Percentiles rank a stretch among this genome's conserved stretches.
These are phyloP conservation scores for Magnaporthiopsis rhizophila DNA, from an alignment of 2,329 filamentous ascomycete genomes.

Conservation along the genomic window DNA sequence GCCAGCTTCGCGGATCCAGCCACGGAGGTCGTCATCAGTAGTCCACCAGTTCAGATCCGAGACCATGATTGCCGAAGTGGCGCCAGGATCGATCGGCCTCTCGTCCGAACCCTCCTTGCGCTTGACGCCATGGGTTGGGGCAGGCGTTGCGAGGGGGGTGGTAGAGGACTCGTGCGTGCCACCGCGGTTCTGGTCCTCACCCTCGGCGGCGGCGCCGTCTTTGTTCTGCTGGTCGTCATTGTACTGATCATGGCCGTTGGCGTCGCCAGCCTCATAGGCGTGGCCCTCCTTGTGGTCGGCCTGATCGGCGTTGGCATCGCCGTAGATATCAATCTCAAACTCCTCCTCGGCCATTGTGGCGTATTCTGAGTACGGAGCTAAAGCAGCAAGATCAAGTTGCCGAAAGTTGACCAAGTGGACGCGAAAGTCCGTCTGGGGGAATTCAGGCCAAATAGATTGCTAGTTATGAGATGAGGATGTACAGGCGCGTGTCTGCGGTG, in stretches of 20 bases:
- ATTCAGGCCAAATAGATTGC: constrained; percentile 2
- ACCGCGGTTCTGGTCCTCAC: constrained; percentile 23
- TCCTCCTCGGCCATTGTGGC: constrained; percentile 58
- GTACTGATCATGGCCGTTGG: constrained; percentile 21
- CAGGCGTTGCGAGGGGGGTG: constrained; percentile 18
- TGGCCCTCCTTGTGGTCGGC: constrained; percentile 27
- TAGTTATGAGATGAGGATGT: constrained; percentile 10
- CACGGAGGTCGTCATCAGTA: constrained; percentile 88
- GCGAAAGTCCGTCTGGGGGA: not conserved
- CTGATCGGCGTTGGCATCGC: constrained; percentile 45
- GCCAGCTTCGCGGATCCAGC: constrained; percentile 71
- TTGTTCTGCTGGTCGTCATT: constrained; percentile 29
- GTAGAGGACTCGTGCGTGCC: constrained; percentile 17
- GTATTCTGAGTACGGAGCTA: not conserved
- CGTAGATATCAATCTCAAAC: constrained; percentile 67
- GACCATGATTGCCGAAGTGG: constrained; percentile 68
- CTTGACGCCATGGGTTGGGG: constrained; percentile 49
- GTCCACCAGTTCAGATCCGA: constrained; percentile 96
- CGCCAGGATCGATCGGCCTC: constrained; percentile 48
- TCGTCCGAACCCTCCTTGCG: constrained; percentile 53
- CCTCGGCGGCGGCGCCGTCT: constrained; percentile 26
- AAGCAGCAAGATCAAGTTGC: constrained; percentile 5
- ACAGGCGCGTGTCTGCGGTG: constrained; percentile 14
- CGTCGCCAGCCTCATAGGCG: constrained; percentile 25
- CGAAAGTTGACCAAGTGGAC: not conserved